Base-by-base conservation (phyloP, 129 eudicot genomes). In the Flaveria bidentis region DNA sequence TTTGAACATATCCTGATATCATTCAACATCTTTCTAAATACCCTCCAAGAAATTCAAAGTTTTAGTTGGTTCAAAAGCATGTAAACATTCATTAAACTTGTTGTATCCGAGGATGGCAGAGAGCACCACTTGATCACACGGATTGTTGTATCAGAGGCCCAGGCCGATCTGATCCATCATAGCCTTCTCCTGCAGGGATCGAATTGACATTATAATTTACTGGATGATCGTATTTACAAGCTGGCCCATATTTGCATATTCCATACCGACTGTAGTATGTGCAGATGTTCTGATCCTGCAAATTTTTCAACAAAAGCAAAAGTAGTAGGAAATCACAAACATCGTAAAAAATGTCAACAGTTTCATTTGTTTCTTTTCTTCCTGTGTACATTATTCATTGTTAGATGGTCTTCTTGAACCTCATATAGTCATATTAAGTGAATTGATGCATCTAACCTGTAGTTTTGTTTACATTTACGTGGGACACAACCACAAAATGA, bases 181-280 rank as follows among this genome's bases (percentile, higher is more conserved):
- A 75, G 65, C 76, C 69, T 55, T 80, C 69, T 71, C 80, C 74
- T 18, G 82, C 67, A 18, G 85, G 57, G 12, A 57, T 57, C 44
- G 84, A 72, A 71, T 66, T 75, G 78, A 63, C 33, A 6, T 76
- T 72, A 80, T 80, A 75, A 50, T 82, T 82, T 75, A 73, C 87
- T 20, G 97, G 91, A 81, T 90, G 97, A 73, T 93, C 90, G 49
- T 87, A 90, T 71, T 86, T 88, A 83, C 98, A 90, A 60, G 91
- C 88, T 69, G 97, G 96, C 81, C 98, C 98, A 30, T 66, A 93
- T 86, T 90, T 93, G 97, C 98, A 93, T 70, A 93, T 93, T 15
- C 97, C 97, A 68, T 85, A 90, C 23, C 96, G 89, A 77, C 85
- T 88, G 85, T 87, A 93, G 78, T 90, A 82, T 64, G 96, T 82